Conservation (phyloP, 2,329 filamentous ascomycete genomes). For the Alternaria sp. region DNA sequence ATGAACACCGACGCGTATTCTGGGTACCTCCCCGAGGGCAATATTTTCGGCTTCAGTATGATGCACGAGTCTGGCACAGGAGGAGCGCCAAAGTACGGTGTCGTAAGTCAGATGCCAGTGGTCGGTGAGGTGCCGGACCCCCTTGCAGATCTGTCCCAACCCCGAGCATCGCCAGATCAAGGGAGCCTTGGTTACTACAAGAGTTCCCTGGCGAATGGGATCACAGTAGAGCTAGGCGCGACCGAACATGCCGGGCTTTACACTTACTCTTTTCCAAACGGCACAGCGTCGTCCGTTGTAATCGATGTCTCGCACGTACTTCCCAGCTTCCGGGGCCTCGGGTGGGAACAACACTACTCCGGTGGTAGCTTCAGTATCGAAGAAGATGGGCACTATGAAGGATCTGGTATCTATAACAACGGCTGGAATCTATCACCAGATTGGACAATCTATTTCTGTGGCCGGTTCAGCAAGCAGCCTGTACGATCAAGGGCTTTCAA, state of each 20-base stretch:
- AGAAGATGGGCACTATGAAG: slow-evolving; percentile 63
- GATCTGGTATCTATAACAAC: slow-evolving; percentile 68
- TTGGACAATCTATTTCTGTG: slow-evolving; percentile 70
- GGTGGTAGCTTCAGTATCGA: slow-evolving; percentile 64
- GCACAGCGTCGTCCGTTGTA: slow-evolving; percentile 55
- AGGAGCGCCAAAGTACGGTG: slow-evolving; percentile 45
- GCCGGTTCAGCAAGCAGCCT: slow-evolving; percentile 59
- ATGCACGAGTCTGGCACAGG: slow-evolving; percentile 46
- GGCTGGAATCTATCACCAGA: slow-evolving; percentile 69
- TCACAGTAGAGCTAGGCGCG: slow-evolving; percentile 65
- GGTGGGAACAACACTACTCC: slow-evolving; percentile 67
- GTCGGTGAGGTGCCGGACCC: slow-evolving; percentile 54
- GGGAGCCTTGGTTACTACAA: slow-evolving; percentile 68
- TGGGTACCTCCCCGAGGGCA: slow-evolving; percentile 41
- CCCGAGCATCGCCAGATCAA: slow-evolving; percentile 58
- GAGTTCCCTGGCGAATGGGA: slow-evolving; percentile 60
- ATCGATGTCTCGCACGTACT: slow-evolving; percentile 70
- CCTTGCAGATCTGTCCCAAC: slow-evolving; percentile 61
- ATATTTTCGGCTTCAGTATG: slow-evolving; percentile 45
- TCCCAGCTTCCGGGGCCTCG: slow-evolving; percentile 65
- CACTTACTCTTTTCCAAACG: slow-evolving; percentile 63
- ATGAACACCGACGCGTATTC: slow-evolving; percentile 44
- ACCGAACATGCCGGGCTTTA: slow-evolving; percentile 64
- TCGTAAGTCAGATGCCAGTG: slow-evolving; percentile 46
- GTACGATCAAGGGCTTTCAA: slow-evolving; percentile 38